These are phyloP conservation scores for Didymella pomorum DNA, from an alignment of 2,329 filamentous ascomycete genomes.

Conservation along the genomic window DNA sequence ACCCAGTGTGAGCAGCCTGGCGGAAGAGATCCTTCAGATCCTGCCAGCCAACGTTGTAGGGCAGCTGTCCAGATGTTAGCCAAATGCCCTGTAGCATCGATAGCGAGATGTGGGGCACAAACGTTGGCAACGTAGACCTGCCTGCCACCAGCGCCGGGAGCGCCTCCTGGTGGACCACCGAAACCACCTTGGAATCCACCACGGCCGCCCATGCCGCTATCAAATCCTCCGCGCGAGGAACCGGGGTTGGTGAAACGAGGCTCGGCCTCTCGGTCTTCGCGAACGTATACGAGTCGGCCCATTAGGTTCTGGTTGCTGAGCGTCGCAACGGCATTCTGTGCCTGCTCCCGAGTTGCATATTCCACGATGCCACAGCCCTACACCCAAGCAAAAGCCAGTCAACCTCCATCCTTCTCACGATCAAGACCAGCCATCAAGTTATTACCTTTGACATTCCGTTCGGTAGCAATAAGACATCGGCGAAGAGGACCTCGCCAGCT, in stretches of 20 bases:
- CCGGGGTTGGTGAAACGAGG: slow-evolving; percentile 86
- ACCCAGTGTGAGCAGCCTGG: slow-evolving; percentile 68
- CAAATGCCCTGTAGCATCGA: slow-evolving; percentile 40
- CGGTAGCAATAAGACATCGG: slow-evolving; percentile 98
- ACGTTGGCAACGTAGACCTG: slow-evolving; percentile 99
- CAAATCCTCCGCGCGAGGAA: slow-evolving; percentile 62
- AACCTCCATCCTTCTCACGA: slow-evolving; percentile 92
- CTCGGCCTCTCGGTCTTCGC: slow-evolving; percentile 98
- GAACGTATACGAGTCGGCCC: slow-evolving; percentile 97
- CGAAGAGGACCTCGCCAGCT: slow-evolving; percentile 99
- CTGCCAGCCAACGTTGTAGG: slow-evolving; percentile 98
- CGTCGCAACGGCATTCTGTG: slow-evolving; percentile 94
- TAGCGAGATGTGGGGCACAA: slow-evolving; percentile 63
- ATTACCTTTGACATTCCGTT: slow-evolving; percentile 99
- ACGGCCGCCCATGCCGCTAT: slow-evolving; percentile 46
- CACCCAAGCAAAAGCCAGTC: slow-evolving; percentile 89
- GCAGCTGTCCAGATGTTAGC: slow-evolving; percentile 70
- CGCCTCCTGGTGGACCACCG: slow-evolving; percentile 63
- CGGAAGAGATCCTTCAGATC: slow-evolving; percentile 98
- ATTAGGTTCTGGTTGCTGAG: slow-evolving; percentile 99
- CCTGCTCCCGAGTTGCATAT: slow-evolving; percentile 99
- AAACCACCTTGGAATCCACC: slow-evolving; percentile 58
- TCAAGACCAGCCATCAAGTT: slow-evolving; percentile 82
- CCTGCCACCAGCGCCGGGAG: slow-evolving; percentile 73
- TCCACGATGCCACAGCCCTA: slow-evolving; percentile 99